Conservation (phyloP, 2,329 filamentous ascomycete genomes). For the Botrytis squamosa region DNA sequence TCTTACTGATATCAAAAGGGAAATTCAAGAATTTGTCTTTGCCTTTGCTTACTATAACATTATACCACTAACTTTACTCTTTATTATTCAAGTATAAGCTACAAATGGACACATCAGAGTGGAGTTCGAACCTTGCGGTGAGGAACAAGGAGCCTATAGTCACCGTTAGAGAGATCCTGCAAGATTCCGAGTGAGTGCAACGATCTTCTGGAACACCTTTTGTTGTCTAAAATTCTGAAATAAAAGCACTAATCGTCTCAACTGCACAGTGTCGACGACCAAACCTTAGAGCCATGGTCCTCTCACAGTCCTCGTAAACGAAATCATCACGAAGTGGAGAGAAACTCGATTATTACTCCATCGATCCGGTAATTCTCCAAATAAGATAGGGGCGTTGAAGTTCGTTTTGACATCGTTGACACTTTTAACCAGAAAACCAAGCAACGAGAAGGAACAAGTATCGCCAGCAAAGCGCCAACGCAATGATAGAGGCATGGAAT, state of each 20-base stretch:
- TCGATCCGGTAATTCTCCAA: constrained; percentile 1
- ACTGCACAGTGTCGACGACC: constrained; percentile 7
- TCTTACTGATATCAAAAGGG: background rate
- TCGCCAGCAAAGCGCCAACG: constrained; percentile 18
- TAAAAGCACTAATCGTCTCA: background rate
- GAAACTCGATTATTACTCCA: background rate
- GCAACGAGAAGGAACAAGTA: background rate
- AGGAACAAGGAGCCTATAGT: constrained; percentile 3
- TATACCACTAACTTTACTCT: background rate
- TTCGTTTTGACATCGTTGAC: background rate
- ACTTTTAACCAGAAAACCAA: background rate
- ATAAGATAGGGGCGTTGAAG: background rate
- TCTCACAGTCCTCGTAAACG: constrained; percentile 4
- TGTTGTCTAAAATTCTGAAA: background rate
- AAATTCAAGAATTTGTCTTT: background rate
- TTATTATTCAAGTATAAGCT: background rate
- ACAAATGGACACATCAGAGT: constrained; percentile 5
- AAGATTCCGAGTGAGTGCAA: constrained; percentile 11
- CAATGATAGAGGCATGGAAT: background rate
- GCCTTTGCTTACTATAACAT: background rate
- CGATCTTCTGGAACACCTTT: background rate
- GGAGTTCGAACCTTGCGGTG: background rate
- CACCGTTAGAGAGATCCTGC: constrained; percentile 6
- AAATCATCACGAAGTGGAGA: background rate
- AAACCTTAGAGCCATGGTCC: background rate